phyloP scores from a whole-genome alignment of 2,329 filamentous ascomycete genomes.

The Fusarium austroafricanum region DNA sequence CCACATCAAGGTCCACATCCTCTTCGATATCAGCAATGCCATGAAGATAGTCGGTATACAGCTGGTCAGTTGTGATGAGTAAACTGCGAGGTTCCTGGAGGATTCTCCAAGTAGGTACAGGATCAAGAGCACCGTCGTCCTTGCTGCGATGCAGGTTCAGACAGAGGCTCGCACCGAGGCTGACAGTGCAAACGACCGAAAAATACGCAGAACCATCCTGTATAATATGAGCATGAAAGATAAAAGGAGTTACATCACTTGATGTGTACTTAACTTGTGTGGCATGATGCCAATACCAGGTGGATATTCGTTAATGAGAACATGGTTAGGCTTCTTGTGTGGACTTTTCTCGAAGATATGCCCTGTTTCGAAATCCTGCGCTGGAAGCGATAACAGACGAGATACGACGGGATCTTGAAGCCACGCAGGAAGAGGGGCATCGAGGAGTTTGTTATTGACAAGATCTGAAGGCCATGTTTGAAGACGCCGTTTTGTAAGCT shows the following conservation, averaged over 20 bases:
- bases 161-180: constrained; percentile 80
- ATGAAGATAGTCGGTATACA: constrained; percentile 79
- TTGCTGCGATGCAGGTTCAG: constrained; percentile 79
- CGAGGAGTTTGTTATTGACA: constrained; percentile 80
- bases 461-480: constrained; percentile 92
- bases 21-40: constrained; percentile 75
- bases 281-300: constrained; percentile 95
- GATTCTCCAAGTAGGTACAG: constrained; percentile 66
- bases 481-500: constrained; percentile 87
- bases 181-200: constrained; percentile 90
- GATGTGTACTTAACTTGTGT: constrained; percentile 71
- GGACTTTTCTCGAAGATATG: constrained; percentile 73
- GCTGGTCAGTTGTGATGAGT: constrained; percentile 74
- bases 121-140: constrained; percentile 67
- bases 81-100: constrained; percentile 87
- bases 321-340: constrained; percentile 85
- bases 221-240: constrained; percentile 49
- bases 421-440: constrained; percentile 79
- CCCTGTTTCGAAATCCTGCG: constrained; percentile 44
- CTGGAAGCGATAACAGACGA: constrained; percentile 65
- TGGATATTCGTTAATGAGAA: constrained; percentile 91
- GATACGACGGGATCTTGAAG: constrained; percentile 76
- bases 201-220: constrained; percentile 86
- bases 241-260: constrained; percentile 19
- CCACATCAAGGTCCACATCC: constrained; percentile 72